Evolutionary conservation across 768 basidiomycete genomes (phyloP), one percentile per base, ranked within the genome.

Genomic region (Collybia mongolica): DNA sequence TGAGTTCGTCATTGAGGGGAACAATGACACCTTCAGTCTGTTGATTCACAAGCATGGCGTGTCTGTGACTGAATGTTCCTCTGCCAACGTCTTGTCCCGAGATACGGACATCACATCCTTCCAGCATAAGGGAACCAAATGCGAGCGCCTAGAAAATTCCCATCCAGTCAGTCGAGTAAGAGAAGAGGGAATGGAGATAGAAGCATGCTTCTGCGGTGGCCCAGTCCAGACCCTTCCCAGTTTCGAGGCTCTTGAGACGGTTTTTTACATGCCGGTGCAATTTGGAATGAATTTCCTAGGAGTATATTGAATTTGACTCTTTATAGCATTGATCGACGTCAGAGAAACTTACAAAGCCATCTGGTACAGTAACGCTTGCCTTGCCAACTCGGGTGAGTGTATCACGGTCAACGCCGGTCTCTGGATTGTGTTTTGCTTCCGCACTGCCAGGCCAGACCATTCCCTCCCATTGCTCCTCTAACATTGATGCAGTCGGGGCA

Each of bases 41-140:
- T 66, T 96, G 94, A 61, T 97, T 83, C 1, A 96, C 90, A 17
- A 95, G 70, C 91, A 96, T 94, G 0, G 93, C 93, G 66, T 96
- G 94, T 5, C 88, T 74, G 45, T 92, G 90, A 55, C 88, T 91
- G 68, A 94, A 93, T 9, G 92, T 94, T 2, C 94, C 93, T 35
- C 93, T 66, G 0, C 93, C 94, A 0, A 94, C 91, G 62, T 96
- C 94, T 65, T 97, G 94, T 6, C 94, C 94, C 1, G 92, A 93
- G 26, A 97, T 90, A 14, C 93, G 81, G 7, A 97, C 78, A 60
- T 95, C 88, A 54, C 74, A 82, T 1, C 91, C 91, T 46, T 92
- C 87, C 2, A 81, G 69, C 83, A 96, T 81, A 28, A 96, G 74
- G 1, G 90, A 83, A 0, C 94, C 94, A 59, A 94, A 91, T 0